Conservation (phyloP, 2,329 filamentous ascomycete species). For the Ustilaginoidea virens region DNA sequence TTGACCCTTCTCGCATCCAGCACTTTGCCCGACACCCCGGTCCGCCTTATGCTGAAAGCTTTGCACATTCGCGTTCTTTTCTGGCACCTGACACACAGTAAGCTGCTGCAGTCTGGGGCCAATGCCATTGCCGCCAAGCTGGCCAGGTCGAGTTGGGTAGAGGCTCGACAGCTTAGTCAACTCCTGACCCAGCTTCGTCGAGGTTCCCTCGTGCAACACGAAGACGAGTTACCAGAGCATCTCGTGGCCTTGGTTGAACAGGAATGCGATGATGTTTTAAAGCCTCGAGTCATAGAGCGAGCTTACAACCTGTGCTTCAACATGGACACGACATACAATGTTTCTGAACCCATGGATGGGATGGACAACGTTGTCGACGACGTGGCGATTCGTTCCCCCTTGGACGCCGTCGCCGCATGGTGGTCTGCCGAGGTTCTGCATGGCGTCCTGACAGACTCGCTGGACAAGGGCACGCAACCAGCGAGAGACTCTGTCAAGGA, state of each 20-base stretch:
- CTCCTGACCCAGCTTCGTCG: constrained; percentile 26
- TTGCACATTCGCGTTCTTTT: constrained; percentile 81
- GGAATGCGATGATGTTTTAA: constrained; percentile 70
- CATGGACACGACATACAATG: constrained; percentile 53
- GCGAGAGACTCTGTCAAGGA: constrained; percentile 18
- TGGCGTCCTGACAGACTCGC: constrained; percentile 46
- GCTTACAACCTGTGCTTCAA: constrained; percentile 88
- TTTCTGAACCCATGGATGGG: constrained; percentile 47
- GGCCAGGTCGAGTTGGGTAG: constrained; percentile 66
- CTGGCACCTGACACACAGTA: constrained; percentile 57
- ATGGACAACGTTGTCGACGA: constrained; percentile 80
- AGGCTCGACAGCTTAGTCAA: constrained; percentile 51
- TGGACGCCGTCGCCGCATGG: constrained; percentile 87
- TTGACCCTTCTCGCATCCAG: constrained; percentile 78
- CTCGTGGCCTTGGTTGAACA: constrained; percentile 60
- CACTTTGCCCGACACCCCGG: constrained; percentile 70
- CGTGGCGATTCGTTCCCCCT: constrained; percentile 65
- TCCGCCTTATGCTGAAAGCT: constrained; percentile 78
- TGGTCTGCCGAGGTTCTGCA: constrained; percentile 66
- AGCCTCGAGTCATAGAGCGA: constrained; percentile 62
- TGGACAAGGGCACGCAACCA: constrained; percentile 32
- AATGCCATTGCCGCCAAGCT: constrained; percentile 58
- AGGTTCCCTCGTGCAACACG: constrained; percentile 28
- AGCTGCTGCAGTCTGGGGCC: constrained; percentile 46
- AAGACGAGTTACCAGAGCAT: constrained; percentile 55